A percentile compares a stretch with the other conserved stretches of the same genome.
Conservation (phyloP, 1,284 basidiomycete species). For the Cerioporus squamosus region DNA sequence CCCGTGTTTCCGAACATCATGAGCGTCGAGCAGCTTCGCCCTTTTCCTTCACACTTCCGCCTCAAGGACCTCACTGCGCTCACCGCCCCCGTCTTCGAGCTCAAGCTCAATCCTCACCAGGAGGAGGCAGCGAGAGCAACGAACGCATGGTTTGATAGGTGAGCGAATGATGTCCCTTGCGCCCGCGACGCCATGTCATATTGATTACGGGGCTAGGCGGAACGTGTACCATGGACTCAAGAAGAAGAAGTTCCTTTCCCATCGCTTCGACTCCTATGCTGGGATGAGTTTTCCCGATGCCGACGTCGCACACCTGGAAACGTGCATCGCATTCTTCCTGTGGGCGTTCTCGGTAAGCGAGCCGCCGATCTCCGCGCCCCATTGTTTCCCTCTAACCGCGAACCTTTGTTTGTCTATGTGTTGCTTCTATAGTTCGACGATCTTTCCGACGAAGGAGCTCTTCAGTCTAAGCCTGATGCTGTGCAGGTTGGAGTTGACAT, state of each 20-base stretch:
- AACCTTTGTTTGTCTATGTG: background rate
- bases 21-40: conserved; percentile 25
- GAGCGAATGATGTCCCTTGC: background rate
- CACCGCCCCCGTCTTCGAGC: conserved; percentile 23
- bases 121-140: conserved; percentile 17
- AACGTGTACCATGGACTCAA: conserved; percentile 26
- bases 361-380: conserved; percentile 8
- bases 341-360: conserved; percentile 48
- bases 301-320: conserved; percentile 45
- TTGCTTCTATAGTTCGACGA: conserved; percentile 41
- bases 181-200: background rate
- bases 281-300: conserved; percentile 49
- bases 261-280: conserved; percentile 45
- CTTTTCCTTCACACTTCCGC: conserved; percentile 26
- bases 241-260: conserved; percentile 26
- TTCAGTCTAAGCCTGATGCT: conserved; percentile 44
- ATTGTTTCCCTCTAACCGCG: background rate
- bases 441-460: conserved; percentile 47
- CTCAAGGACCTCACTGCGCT: conserved; percentile 25
- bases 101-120: conserved; percentile 26
- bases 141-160: conserved; percentile 26
- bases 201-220: conserved; percentile 4
- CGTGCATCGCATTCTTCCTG: conserved; percentile 48
- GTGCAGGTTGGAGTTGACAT: conserved; percentile 42
- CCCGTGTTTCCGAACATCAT: conserved; percentile 4